These are phyloP conservation scores for Trichoderma hamatum DNA, from an alignment of 2,329 filamentous ascomycete species.

Conservation along the genomic window DNA sequence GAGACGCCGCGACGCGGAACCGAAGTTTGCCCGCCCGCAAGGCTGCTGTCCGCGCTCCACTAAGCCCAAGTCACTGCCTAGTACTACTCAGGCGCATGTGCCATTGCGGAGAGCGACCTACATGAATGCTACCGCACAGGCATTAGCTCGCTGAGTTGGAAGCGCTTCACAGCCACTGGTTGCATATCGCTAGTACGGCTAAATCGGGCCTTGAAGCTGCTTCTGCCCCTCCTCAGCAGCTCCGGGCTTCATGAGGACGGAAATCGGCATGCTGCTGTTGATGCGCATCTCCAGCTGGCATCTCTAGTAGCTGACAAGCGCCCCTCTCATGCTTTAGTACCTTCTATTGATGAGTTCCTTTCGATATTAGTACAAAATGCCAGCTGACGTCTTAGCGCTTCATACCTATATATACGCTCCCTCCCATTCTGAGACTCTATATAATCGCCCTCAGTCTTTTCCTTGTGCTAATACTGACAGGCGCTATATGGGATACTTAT, in stretches of 20 bases:
- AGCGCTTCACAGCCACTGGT: neutral
- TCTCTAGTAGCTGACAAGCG: slow-evolving; percentile 1
- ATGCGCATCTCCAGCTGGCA: slow-evolving; percentile 6
- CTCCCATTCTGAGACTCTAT: neutral
- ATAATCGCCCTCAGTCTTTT: neutral
- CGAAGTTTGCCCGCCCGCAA: slow-evolving; percentile 29
- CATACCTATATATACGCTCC: neutral
- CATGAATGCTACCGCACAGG: neutral
- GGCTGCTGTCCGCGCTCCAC: slow-evolving; percentile 7
- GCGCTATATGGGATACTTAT: neutral
- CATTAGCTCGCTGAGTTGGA: neutral
- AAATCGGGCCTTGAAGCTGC: neutral
- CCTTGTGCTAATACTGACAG: neutral
- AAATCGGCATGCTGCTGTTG: slow-evolving; percentile 1
- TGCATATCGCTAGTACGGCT: neutral
- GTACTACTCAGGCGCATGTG: neutral
- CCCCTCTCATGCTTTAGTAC: neutral
- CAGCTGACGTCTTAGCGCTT: neutral
- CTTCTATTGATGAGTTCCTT: slow-evolving; percentile 6
- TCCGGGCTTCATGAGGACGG: slow-evolving; percentile 5
- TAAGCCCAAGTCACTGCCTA: slow-evolving; percentile 1
- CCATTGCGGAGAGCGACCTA: slow-evolving; percentile 3
- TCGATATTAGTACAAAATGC: neutral
- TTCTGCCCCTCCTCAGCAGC: neutral
- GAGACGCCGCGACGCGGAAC: slow-evolving; percentile 22